A percentile compares a stretch with the other conserved stretches of the same genome.
These are phyloP conservation scores for Leccinum boreale DNA, from an alignment of 768 basidiomycete genomes.

Conservation along the genomic window DNA sequence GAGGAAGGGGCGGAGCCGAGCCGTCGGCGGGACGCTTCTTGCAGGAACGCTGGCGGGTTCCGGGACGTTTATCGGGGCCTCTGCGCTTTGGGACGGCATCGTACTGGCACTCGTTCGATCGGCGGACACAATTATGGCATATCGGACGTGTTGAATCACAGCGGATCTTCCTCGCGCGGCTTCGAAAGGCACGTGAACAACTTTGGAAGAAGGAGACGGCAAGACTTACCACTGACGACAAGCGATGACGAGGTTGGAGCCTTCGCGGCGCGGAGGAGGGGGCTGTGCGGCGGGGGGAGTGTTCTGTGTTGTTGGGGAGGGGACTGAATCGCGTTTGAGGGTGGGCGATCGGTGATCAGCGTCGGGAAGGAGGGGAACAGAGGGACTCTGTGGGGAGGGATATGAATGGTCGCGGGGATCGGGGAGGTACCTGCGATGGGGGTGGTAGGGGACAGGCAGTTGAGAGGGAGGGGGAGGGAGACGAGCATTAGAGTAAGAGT, in stretches of 20 bases:
- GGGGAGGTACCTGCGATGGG: slow-evolving; percentile 33
- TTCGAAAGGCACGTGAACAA: slow-evolving; percentile 39
- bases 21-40: slow-evolving; percentile 69
- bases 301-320: slow-evolving; percentile 33
- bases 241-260: slow-evolving; percentile 72
- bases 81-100: slow-evolving; percentile 78
- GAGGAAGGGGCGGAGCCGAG: slow-evolving; percentile 48
- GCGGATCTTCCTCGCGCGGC: slow-evolving; percentile 80
- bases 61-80: slow-evolving; percentile 84
- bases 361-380: slow-evolving; percentile 19
- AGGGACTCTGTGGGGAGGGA: slow-evolving; percentile 31
- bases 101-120: slow-evolving; percentile 76
- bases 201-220: slow-evolving; percentile 26
- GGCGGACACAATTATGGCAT: slow-evolving; percentile 79
- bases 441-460: slow-evolving; percentile 19
- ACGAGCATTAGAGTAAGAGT: slow-evolving; percentile 40
- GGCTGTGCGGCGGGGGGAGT: slow-evolving; percentile 23
- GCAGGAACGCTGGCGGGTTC: slow-evolving; percentile 79
- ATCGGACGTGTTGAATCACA: slow-evolving; percentile 81
- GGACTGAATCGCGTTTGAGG: slow-evolving; percentile 44
- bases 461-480: slow-evolving; percentile 35
- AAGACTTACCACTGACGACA: slow-evolving; percentile 75
- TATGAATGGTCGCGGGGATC: slow-evolving; percentile 38
- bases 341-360: slow-evolving; percentile 31
- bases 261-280: slow-evolving; percentile 46